A percentile compares a stretch with the other conserved stretches of the same genome.
Conservation (phyloP, 306 rosid genomes). For the Luffa acutangula region DNA sequence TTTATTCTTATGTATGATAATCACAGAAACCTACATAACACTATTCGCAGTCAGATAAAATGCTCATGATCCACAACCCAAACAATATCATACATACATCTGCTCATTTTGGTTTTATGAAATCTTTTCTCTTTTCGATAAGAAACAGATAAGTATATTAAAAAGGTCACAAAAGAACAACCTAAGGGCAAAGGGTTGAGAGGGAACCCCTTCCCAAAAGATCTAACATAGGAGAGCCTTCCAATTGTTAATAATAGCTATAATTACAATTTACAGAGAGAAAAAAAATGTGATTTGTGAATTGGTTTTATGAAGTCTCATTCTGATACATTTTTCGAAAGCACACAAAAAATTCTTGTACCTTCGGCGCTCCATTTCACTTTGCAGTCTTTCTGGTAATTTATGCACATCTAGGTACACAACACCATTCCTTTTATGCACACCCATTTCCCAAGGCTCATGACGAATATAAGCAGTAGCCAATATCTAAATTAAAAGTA, state of each 20-base stretch:
- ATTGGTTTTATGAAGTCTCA: not conserved
- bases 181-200: too few species aligned
- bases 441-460: slow-evolving; percentile 99
- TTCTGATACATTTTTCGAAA: not conserved
- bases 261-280: too few species aligned
- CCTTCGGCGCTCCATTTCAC: slow-evolving; percentile 88
- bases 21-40: not conserved
- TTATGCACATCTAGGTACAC: slow-evolving; percentile 95
- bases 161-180: too few species aligned
- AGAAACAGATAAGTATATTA: too few species aligned
- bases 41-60: not conserved
- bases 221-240: too few species aligned
- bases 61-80: not conserved
- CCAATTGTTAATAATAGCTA: too few species aligned
- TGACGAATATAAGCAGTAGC: slow-evolving; percentile 79
- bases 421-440: slow-evolving; percentile 90
- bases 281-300: too few species aligned
- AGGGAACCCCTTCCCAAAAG: too few species aligned
- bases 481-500: slow-evolving; percentile 44
- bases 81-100: not conserved
- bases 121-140: too few species aligned
- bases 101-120: not conserved
- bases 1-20: not conserved
- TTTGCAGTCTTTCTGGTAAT: slow-evolving; percentile 82
- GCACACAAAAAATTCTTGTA: slow-evolving; percentile 9